Evolutionary conservation across 495 filamentous ascomycete genomes (phyloP).

Genomic region (Talaromyces ruber): DNA sequence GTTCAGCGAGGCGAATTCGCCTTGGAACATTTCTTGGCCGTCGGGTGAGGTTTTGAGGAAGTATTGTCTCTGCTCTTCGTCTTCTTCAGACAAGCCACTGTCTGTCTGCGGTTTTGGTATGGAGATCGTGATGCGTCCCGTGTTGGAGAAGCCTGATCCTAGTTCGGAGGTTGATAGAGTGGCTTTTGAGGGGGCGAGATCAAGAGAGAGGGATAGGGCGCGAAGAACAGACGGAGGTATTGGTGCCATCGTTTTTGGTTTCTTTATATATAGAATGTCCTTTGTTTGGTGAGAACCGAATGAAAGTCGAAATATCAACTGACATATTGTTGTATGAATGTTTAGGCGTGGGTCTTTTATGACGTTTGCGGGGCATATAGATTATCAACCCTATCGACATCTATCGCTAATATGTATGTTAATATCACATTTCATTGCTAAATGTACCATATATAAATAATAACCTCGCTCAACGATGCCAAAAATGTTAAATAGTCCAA

Average conservation of each 20-base stretch:
- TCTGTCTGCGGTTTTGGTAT: too few species aligned
- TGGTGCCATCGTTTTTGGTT: conserved; percentile 21
- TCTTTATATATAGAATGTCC: background rate
- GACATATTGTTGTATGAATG: conserved; percentile 7
- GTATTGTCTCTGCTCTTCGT: conserved; percentile 50
- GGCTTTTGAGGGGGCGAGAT: conserved; percentile 37
- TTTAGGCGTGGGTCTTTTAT: conserved; percentile 6
- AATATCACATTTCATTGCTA: background rate
- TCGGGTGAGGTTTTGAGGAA: conserved; percentile 72
- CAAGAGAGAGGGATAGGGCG: conserved; percentile 50
- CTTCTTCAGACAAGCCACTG: conserved; percentile 15
- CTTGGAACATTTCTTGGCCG: conserved; percentile 69
- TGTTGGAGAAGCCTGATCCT: conserved; percentile 69
- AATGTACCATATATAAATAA: background rate
- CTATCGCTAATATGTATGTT: background rate
- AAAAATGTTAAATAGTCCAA: background rate
- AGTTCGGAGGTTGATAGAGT: conserved; percentile 48
- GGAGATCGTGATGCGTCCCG: conserved; percentile 54
- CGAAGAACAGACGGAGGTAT: conserved; percentile 52
- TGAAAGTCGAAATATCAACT: background rate
- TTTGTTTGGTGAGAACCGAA: background rate
- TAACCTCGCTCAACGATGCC: conserved; percentile 3
- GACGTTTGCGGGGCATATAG: conserved; percentile 16
- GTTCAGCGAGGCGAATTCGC: conserved; percentile 78
- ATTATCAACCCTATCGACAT: conserved; percentile 8